phyloP scores from a whole-genome alignment of 208 protist genomes.

The Acanthamoeba healyi region DNA sequence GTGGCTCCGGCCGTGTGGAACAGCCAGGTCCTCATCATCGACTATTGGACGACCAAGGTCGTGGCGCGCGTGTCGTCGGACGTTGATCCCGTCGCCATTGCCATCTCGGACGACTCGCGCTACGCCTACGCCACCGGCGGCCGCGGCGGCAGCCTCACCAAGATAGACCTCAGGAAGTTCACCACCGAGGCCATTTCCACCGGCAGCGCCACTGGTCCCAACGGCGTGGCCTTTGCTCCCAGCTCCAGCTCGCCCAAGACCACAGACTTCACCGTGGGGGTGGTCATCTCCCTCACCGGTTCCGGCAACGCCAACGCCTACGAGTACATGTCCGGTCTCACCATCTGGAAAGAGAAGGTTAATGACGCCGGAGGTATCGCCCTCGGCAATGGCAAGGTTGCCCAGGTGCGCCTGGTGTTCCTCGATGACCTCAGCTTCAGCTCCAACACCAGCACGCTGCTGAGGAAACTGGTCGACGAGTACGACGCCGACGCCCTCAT shows the following conservation, averaged over 20 bases:
- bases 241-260: background rate
- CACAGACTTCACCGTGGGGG: background rate
- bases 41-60: background rate
- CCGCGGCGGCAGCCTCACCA: background rate
- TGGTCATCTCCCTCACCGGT: background rate
- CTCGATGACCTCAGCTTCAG: background rate
- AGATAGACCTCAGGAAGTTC: background rate
- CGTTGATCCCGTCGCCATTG: background rate
- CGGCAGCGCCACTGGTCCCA: background rate
- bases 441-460: background rate
- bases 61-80: background rate
- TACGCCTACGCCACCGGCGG: background rate
- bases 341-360: background rate
- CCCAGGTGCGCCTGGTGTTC: background rate
- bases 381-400: background rate
- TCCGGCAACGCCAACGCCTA: background rate
- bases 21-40: background rate
- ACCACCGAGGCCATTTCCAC: background rate
- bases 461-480: background rate
- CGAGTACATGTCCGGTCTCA: background rate
- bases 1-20: background rate
- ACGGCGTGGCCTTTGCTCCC: background rate
- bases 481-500: background rate
- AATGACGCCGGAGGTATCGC: background rate
- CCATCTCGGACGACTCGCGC: background rate